phyloP scores from a whole-genome alignment of 805 yeast species.

The Yamadazyma insecticola region DNA sequence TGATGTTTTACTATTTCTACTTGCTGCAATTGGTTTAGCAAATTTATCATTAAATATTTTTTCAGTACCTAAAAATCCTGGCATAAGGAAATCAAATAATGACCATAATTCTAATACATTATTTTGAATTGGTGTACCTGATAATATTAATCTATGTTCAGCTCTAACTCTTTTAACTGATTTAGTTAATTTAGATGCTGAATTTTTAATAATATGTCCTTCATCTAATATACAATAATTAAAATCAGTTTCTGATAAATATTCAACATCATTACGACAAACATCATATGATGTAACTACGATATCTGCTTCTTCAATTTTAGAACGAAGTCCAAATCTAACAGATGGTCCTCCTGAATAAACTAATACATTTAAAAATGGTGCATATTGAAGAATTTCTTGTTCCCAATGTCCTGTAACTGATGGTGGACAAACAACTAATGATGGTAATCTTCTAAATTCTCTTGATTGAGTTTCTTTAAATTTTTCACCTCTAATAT shows the following conservation, averaged over 20 bases:
- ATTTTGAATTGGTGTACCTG: conserved; percentile 98
- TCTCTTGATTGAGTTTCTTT: conserved; percentile 57
- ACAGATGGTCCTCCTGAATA: conserved; percentile 91
- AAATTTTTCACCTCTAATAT: conserved; percentile 70
- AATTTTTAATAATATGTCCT: conserved; percentile 95
- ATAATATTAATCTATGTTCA: conserved; percentile 82
- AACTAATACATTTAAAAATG: conserved; percentile 74
- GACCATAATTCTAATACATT: conserved; percentile 98
- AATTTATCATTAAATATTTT: conserved; percentile 90
- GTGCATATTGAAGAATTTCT: conserved; percentile 85
- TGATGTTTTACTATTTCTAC: conserved; percentile 81
- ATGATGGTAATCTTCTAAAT: conserved; percentile 70
- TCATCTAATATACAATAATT: conserved; percentile 96
- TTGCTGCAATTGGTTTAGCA: conserved; percentile 96
- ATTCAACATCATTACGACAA: conserved; percentile 82
- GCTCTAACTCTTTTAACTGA: conserved; percentile 81
- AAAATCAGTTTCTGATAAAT: conserved; percentile 57
- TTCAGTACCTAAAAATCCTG: conserved; percentile 95
- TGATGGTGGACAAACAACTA: conserved; percentile 94
- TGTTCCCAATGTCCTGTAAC: conserved; percentile 99
- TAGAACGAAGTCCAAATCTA: conserved; percentile 52
- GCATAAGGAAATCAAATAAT: conserved; percentile 95
- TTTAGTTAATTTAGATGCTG: conserved; percentile 80
- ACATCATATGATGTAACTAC: conserved; percentile 96
- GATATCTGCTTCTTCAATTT: conserved; percentile 63